Evolutionary conservation across 768 basidiomycete species (phyloP).

Genomic region (Agrocybe pediades): DNA sequence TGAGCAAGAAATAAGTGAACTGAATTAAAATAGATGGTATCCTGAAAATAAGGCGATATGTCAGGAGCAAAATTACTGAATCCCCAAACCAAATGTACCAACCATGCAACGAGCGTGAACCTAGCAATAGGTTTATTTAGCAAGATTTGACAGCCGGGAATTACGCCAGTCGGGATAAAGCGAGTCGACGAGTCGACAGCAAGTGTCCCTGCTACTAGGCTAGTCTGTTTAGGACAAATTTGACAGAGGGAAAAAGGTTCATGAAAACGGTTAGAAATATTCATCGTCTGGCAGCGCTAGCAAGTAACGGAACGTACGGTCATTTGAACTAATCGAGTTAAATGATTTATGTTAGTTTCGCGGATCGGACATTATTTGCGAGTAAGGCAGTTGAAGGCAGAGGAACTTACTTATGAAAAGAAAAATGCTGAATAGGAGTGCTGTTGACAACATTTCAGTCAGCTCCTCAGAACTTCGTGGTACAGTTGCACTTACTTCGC

Average conservation of each 20-base stretch:
- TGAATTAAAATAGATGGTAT: constrained; percentile 18
- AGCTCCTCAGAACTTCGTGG: background rate
- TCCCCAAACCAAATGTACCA: background rate
- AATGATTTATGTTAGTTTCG: background rate
- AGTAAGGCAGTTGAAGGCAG: background rate
- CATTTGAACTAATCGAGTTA: constrained; percentile 15
- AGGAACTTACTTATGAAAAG: constrained; percentile 17
- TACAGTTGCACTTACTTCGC: constrained; percentile 16
- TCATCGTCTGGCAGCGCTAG: background rate
- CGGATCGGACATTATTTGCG: background rate
- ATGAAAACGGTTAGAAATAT: background rate
- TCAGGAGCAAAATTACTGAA: background rate
- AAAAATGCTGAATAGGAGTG: constrained; percentile 11
- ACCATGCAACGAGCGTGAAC: constrained; percentile 21
- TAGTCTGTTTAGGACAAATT: constrained; percentile 13
- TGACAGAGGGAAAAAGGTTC: background rate
- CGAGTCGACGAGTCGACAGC: constrained; percentile 7
- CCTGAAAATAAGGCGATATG: constrained; percentile 5
- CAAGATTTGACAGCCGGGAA: constrained; percentile 13
- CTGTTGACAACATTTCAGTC: constrained; percentile 2
- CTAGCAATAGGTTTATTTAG: constrained; percentile 7
- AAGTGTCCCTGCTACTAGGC: constrained; percentile 16
- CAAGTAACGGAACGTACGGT: constrained; percentile 9
- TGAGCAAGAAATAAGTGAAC: constrained; percentile 17
- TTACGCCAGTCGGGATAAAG: background rate